Evolutionary conservation across 805 yeast genomes (phyloP).

Genomic region (Allodekkera sacchari): DNA sequence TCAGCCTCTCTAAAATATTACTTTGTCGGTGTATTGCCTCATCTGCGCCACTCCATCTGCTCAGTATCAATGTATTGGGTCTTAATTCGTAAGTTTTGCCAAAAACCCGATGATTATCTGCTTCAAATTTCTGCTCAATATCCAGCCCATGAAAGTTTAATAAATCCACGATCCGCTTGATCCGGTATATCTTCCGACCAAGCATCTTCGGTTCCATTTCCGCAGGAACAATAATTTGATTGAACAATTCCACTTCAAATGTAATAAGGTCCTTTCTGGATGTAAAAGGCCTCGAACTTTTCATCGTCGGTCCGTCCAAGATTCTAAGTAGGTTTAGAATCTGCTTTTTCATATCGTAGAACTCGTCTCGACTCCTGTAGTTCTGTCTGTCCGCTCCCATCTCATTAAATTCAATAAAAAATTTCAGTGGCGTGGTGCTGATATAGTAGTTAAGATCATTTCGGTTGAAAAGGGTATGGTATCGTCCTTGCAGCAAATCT

Average conservation of each 20-base stretch:
- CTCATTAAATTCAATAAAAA: constrained; percentile 59
- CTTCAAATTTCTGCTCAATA: too few relatives aligned
- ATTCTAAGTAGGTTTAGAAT: constrained; percentile 27
- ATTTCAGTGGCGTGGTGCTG: constrained; percentile 49
- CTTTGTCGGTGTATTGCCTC: background rate
- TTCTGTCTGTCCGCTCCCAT: constrained; percentile 26
- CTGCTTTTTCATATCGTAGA: constrained; percentile 29
- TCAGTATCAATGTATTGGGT: background rate
- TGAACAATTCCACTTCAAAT: constrained; percentile 11
- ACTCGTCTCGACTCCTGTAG: constrained; percentile 28
- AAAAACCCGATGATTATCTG: too few relatives aligned
- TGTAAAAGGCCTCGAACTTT: constrained; percentile 11
- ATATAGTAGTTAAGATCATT: constrained; percentile 33
- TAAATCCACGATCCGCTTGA: background rate
- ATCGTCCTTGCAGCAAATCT: constrained; percentile 46
- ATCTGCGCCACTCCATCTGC: background rate
- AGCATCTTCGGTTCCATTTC: background rate
- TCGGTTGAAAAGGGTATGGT: constrained; percentile 38
- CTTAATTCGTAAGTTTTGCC: too few relatives aligned
- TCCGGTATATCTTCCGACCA: too few relatives aligned
- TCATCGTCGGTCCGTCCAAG: too few relatives aligned
- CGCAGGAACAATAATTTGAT: constrained; percentile 5
- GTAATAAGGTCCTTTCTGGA: constrained; percentile 22
- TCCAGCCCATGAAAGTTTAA: background rate
- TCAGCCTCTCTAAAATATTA: too few relatives aligned